A percentile compares a stretch with the other conserved stretches of the same genome.
These are phyloP conservation scores for Euphorbia tirucalli DNA, from an alignment of 345 rosid genomes.

Conservation along the genomic window DNA sequence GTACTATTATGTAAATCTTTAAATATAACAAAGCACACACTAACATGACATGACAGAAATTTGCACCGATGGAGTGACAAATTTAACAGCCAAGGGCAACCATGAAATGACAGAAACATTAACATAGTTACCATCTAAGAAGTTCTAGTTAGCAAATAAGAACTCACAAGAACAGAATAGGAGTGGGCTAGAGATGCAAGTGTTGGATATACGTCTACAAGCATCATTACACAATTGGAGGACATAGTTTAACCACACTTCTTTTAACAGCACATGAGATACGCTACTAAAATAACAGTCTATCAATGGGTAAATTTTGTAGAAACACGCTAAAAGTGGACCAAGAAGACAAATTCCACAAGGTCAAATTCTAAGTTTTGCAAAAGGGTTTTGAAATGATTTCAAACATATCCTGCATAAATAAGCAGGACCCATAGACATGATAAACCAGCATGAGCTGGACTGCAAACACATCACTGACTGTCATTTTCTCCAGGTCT, in stretches of 20 bases:
- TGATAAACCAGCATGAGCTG: slow-evolving; percentile 63
- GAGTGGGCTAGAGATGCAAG: slow-evolving; percentile 73
- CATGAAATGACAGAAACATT: background rate
- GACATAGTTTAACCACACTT: too few species aligned
- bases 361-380: background rate
- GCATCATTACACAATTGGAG: too few species aligned
- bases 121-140: background rate
- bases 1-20: too few species aligned
- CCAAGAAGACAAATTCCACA: background rate
- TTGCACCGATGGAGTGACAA: too few species aligned
- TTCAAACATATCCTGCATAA: background rate
- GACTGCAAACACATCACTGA: slow-evolving; percentile 80
- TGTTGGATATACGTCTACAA: slow-evolving; percentile 80
- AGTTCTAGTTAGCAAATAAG: background rate
- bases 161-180: slow-evolving; percentile 78
- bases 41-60: too few species aligned
- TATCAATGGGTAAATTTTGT: background rate
- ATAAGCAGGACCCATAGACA: background rate
- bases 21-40: too few species aligned
- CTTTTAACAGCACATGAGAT: too few species aligned
- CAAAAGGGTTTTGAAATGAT: too few species aligned
- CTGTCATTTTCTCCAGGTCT: slow-evolving; percentile 77
- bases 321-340: too few species aligned
- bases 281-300: too few species aligned
- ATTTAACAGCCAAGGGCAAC: background rate